Evolutionary conservation across 2,329 filamentous ascomycete genomes (phyloP).

Genomic region (Arachnomyces sp.): DNA sequence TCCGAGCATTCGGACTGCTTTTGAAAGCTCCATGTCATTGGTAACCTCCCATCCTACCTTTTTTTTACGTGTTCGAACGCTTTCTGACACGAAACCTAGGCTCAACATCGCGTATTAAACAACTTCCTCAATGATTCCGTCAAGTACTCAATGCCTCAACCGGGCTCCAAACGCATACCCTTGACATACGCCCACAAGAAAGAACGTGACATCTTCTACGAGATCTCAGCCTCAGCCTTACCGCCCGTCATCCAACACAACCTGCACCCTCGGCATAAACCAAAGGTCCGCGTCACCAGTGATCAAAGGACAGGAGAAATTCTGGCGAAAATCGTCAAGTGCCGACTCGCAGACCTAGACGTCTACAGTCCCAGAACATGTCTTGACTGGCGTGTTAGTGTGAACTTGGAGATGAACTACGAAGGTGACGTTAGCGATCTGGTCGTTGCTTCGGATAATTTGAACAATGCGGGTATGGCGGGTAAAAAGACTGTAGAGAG

Average conservation of each 20-base stretch:
- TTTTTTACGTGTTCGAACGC: conserved; percentile 1
- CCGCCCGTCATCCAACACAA: conserved; percentile 57
- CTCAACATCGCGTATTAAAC: conserved; percentile 77
- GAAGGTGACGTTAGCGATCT: conserved; percentile 58
- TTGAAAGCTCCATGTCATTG: conserved; percentile 85
- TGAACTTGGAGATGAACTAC: conserved; percentile 90
- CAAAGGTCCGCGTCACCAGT: conserved; percentile 66
- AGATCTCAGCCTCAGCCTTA: conserved; percentile 58
- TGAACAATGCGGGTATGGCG: conserved; percentile 17
- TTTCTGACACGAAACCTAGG: conserved; percentile 36
- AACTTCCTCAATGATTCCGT: conserved; percentile 69
- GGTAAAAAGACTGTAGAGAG: conserved; percentile 49
- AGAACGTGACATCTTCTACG: conserved; percentile 78
- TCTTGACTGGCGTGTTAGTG: conserved; percentile 87
- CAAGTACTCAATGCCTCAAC: conserved; percentile 42
- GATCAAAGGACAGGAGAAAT: conserved; percentile 65
- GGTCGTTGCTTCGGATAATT: conserved; percentile 31
- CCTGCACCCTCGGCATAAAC: conserved; percentile 50
- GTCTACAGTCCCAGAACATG: conserved; percentile 68
- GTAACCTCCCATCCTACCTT: conserved; percentile 43
- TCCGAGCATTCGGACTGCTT: conserved; percentile 50
- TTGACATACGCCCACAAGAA: conserved; percentile 74
- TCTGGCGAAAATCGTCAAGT: conserved; percentile 82
- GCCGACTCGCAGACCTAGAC: conserved; percentile 79
- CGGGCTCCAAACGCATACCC: conserved; percentile 27